A percentile compares a stretch with the other conserved stretches of the same genome.
Conservation (phyloP, 768 basidiomycete genomes). For the Leccinum subtestaceum region DNA sequence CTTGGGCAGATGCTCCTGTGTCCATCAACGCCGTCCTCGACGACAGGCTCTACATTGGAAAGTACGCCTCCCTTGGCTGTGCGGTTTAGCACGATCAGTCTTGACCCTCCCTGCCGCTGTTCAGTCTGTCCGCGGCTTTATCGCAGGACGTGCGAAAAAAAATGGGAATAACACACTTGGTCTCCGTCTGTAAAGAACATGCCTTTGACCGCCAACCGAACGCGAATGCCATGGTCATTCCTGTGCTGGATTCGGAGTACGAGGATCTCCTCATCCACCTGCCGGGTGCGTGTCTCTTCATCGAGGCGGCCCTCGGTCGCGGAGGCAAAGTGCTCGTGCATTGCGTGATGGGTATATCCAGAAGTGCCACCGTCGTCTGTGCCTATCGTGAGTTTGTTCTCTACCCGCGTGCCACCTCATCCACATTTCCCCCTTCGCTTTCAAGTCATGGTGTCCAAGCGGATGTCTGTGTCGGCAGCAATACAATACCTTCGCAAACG, state of each 20-base stretch:
- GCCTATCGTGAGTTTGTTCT: slow-evolving; percentile 46
- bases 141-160: slow-evolving; percentile 29
- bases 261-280: slow-evolving; percentile 65
- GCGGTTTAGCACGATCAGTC: background rate
- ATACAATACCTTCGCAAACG: slow-evolving; percentile 48
- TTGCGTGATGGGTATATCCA: slow-evolving; percentile 70
- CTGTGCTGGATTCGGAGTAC: slow-evolving; percentile 46
- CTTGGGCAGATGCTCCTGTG: slow-evolving; percentile 28
- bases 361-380: slow-evolving; percentile 60
- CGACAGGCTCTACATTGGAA: slow-evolving; percentile 35
- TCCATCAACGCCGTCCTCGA: slow-evolving; percentile 30
- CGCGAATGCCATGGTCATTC: slow-evolving; percentile 35
- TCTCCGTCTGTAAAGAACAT: slow-evolving; percentile 59
- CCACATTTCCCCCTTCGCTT: background rate
- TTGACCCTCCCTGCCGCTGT: background rate
- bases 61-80: slow-evolving; percentile 23
- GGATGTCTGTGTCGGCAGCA: slow-evolving; percentile 42
- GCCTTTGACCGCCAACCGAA: slow-evolving; percentile 40
- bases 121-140: slow-evolving; percentile 34
- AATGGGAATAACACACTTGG: slow-evolving; percentile 51
- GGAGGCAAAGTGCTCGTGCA: slow-evolving; percentile 67
- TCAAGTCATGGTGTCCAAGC: slow-evolving; percentile 50
- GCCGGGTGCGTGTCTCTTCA: slow-evolving; percentile 57
- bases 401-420: background rate
- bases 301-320: slow-evolving; percentile 50